These are phyloP conservation scores for Pseudoturritis turrita DNA, from an alignment of 345 rosid genomes.

Conservation along the genomic window DNA sequence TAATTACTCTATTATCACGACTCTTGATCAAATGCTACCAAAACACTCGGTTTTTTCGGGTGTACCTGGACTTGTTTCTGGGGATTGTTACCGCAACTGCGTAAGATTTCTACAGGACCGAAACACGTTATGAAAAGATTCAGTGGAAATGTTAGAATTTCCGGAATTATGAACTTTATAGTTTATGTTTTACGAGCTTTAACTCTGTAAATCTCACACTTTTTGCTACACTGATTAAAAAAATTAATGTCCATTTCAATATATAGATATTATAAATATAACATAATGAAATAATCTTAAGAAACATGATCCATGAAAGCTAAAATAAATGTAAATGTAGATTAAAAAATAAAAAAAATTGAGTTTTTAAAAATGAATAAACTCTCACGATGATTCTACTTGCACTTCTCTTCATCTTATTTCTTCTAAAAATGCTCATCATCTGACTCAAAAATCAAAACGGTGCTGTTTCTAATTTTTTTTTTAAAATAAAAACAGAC, in stretches of 20 bases:
- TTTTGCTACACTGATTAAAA: not conserved
- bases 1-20: not conserved
- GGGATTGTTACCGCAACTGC: not conserved
- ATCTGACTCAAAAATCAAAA: no score
- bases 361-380: no score
- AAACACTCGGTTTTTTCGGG: not conserved
- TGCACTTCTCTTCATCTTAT: no score
- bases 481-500: no score
- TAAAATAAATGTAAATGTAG: no score
- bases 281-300: no score
- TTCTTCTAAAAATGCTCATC: no score
- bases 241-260: not conserved
- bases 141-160: not conserved
- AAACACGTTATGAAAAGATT: not conserved
- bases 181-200: not conserved
- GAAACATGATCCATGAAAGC: no score
- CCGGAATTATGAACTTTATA: not conserved
- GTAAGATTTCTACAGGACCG: not conserved
- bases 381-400: no score
- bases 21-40: constrained; percentile 1
- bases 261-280: no score
- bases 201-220: not conserved
- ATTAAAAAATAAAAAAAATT: no score
- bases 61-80: constrained; percentile 11
- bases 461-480: no score